These are phyloP conservation scores for Jatropha curcas DNA, from an alignment of 345 rosid genomes.

Conservation along the genomic window DNA sequence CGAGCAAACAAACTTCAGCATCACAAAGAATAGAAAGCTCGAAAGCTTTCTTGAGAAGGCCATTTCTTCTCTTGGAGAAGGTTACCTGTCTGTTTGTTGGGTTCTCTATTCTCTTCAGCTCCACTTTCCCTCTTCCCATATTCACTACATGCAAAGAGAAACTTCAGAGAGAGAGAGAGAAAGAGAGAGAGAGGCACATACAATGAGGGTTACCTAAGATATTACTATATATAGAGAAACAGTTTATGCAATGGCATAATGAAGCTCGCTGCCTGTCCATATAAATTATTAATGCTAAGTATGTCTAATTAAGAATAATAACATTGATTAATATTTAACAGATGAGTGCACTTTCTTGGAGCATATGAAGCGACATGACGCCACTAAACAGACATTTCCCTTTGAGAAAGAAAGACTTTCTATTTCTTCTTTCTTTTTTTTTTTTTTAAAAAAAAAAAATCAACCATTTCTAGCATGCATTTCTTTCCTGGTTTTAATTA, in stretches of 20 bases:
- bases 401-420: not conserved
- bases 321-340: not conserved
- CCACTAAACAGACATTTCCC: not conserved
- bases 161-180: no score
- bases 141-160: not conserved
- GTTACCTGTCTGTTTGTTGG: slow-evolving; percentile 60
- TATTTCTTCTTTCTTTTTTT: no score
- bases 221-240: not conserved
- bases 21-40: slow-evolving; percentile 71
- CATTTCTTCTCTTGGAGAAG: slow-evolving; percentile 65
- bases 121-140: slow-evolving; percentile 74
- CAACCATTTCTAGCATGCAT: no score
- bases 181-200: no score
- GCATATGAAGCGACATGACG: not conserved
- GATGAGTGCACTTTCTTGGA: slow-evolving; percentile 7
- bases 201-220: not conserved
- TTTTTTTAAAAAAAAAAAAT: no score
- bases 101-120: slow-evolving; percentile 65
- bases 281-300: not conserved
- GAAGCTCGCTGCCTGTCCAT: not conserved
- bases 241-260: not conserved
- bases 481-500: no score
- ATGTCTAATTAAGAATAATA: not conserved
- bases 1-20: slow-evolving; percentile 54
- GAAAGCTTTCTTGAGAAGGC: slow-evolving; percentile 61